A percentile compares a stretch with the other conserved stretches of the same genome.
phyloP scores from a whole-genome alignment of 306 rosid species.

The Prunus padus region DNA sequence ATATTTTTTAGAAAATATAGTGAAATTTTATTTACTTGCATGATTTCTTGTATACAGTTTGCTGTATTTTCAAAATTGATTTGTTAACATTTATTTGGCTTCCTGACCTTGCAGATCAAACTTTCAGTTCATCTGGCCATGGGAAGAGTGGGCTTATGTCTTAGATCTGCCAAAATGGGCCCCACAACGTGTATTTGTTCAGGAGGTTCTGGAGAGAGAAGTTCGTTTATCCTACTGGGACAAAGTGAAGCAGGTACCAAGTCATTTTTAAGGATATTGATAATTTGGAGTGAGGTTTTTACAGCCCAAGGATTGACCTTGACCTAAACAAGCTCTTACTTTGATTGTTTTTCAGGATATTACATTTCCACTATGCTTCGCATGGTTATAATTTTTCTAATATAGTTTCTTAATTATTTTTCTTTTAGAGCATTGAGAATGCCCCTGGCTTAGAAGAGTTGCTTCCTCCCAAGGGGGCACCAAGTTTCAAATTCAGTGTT shows the following conservation, averaged over 20 bases:
- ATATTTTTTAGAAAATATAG: neutral
- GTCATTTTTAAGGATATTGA: conserved; percentile 16
- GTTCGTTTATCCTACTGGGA: conserved; percentile 98
- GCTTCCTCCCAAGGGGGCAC: conserved; percentile 92
- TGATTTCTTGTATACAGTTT: neutral
- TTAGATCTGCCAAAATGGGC: conserved; percentile 98
- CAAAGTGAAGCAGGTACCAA: conserved; percentile 89
- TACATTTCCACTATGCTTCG: neutral
- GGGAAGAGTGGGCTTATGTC: conserved; percentile 98
- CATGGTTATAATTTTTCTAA: conserved; percentile 5
- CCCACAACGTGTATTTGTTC: conserved; percentile 96
- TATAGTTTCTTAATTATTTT: conserved; percentile 23
- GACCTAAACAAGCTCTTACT: neutral
- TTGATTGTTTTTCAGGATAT: neutral
- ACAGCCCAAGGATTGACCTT: neutral
- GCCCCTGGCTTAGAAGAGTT: conserved; percentile 96
- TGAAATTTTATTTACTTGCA: neutral
- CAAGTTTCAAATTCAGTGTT: conserved; percentile 55
- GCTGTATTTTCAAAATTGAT: neutral
- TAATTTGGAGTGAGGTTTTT: neutral
- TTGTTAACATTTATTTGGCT: conserved; percentile 9
- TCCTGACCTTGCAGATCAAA: conserved; percentile 66
- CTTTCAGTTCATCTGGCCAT: conserved; percentile 99
- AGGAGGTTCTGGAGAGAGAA: conserved; percentile 98
- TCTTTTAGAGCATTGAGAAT: conserved; percentile 75